These are phyloP conservation scores for Arbutus unedo DNA, from an alignment of 148 eudicot species.

Conservation along the genomic window DNA sequence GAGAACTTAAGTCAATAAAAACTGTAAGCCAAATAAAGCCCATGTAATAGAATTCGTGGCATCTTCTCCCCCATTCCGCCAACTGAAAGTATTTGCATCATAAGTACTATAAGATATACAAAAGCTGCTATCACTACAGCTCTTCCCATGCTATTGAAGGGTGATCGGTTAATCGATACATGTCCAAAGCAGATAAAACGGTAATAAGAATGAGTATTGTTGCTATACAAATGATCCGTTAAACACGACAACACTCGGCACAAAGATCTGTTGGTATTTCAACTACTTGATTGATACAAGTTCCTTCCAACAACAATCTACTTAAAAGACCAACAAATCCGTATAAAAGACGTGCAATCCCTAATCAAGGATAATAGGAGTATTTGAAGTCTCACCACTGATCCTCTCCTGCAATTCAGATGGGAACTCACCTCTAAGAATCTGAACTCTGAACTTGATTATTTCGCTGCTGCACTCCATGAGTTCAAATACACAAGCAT, in stretches of 20 bases:
- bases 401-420: constrained; percentile 13
- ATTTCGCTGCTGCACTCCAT: constrained; percentile 12
- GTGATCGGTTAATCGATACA: no score
- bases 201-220: neutral
- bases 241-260: neutral
- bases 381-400: neutral
- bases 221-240: neutral
- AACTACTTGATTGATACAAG: neutral
- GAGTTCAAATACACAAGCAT: constrained; percentile 47
- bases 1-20: no score
- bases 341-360: neutral
- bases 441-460: constrained; percentile 37
- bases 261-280: neutral
- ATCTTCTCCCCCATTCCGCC: no score
- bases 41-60: no score
- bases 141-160: no score
- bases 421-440: constrained; percentile 39
- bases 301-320: neutral
- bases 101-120: no score
- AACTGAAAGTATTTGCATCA: no score
- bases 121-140: no score
- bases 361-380: constrained; percentile 12
- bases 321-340: neutral
- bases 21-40: no score
- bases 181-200: neutral